These are phyloP conservation scores for Saccharum officinarum DNA, from an alignment of 176 grass and related monocot genomes.

Conservation along the genomic window DNA sequence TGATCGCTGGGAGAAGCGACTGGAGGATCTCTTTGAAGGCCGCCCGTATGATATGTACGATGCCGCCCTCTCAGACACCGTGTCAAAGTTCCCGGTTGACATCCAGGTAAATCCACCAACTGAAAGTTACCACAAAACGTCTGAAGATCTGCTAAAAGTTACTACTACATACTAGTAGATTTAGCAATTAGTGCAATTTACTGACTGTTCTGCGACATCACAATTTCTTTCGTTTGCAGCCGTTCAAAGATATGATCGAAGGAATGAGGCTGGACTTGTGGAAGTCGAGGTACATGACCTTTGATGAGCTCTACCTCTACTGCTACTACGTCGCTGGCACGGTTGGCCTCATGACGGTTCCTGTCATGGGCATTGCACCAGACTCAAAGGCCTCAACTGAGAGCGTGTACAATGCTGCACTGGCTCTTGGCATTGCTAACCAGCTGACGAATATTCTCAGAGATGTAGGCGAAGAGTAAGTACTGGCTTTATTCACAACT, in stretches of 20 bases:
- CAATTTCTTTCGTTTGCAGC: slow-evolving; percentile 42
- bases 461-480: slow-evolving; percentile 97
- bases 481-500: not conserved
- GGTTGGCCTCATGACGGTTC: slow-evolving; percentile 94
- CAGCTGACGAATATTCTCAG: slow-evolving; percentile 98
- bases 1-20: slow-evolving; percentile 79
- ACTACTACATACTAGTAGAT: not conserved
- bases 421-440: slow-evolving; percentile 92
- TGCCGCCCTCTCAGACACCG: slow-evolving; percentile 75
- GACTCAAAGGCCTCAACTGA: slow-evolving; percentile 73
- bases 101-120: slow-evolving; percentile 63
- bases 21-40: slow-evolving; percentile 80
- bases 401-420: slow-evolving; percentile 79
- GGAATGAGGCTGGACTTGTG: slow-evolving; percentile 94
- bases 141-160: not conserved
- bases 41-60: slow-evolving; percentile 89
- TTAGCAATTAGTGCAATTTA: not conserved
- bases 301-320: slow-evolving; percentile 96
- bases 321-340: slow-evolving; percentile 98
- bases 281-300: slow-evolving; percentile 86
- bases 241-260: slow-evolving; percentile 97
- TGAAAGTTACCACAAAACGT: not conserved
- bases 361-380: slow-evolving; percentile 87
- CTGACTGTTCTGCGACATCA: not conserved
- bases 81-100: slow-evolving; percentile 73